Evolutionary conservation across 129 eudicot genomes (phyloP).

Genomic region (Tagetes erecta): DNA sequence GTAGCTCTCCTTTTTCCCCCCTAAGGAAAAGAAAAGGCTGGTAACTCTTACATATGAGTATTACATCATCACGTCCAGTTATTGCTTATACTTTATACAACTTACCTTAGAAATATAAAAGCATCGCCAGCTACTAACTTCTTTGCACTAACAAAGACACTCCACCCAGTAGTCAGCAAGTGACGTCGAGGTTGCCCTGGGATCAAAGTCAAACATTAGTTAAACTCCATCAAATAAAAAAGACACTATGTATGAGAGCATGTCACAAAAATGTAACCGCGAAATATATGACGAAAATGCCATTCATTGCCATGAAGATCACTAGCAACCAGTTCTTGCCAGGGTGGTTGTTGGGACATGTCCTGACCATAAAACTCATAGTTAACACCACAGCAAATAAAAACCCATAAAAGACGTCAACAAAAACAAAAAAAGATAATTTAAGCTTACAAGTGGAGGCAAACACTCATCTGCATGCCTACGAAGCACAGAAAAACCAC

Average conservation of each 20-base stretch:
- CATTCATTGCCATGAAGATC: slow-evolving; percentile 90
- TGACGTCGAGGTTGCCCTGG: slow-evolving; percentile 99
- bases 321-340: slow-evolving; percentile 81
- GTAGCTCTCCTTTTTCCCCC: slow-evolving; percentile 87
- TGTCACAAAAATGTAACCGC: slow-evolving; percentile 50
- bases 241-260: neutral
- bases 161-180: slow-evolving; percentile 99
- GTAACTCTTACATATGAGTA: neutral
- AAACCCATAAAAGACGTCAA: too few relatives aligned
- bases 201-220: slow-evolving; percentile 17
- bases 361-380: slow-evolving; percentile 51
- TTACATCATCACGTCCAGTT: neutral
- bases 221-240: slow-evolving; percentile 4
- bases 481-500: slow-evolving; percentile 77
- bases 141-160: slow-evolving; percentile 95
- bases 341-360: slow-evolving; percentile 81
- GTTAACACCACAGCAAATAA: neutral
- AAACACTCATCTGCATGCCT: slow-evolving; percentile 96
- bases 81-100: neutral
- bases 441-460: slow-evolving; percentile 65
- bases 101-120: slow-evolving; percentile 84
- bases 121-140: slow-evolving; percentile 97
- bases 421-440: neutral
- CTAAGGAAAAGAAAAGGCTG: slow-evolving; percentile 36
- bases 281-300: slow-evolving; percentile 88